Percentiles rank a stretch among this genome's conserved stretches.
Conservation (phyloP, 257 asterid genomes). For the Echium plantagineum region DNA sequence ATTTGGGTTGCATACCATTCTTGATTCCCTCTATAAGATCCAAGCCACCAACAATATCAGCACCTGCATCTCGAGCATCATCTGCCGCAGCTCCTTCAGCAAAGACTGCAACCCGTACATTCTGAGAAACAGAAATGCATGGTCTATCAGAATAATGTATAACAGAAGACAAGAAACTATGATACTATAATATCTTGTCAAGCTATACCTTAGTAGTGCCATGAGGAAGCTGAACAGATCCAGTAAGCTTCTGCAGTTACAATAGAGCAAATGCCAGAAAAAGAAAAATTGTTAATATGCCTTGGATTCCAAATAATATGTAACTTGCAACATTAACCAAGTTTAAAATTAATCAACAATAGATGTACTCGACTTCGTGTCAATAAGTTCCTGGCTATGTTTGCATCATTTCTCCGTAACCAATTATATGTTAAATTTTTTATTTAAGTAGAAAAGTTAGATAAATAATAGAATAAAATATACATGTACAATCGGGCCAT, state of each 20-base stretch:
- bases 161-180: background rate
- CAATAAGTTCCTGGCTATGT: background rate
- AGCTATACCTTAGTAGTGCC: slow-evolving; percentile 78
- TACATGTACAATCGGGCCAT: no score
- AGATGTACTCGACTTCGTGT: background rate
- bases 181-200: background rate
- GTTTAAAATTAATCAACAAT: background rate
- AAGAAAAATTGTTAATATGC: background rate
- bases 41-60: slow-evolving; percentile 87
- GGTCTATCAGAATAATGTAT: slow-evolving; percentile 8
- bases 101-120: slow-evolving; percentile 73
- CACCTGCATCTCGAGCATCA: slow-evolving; percentile 94
- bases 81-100: slow-evolving; percentile 98
- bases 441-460: no score
- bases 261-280: slow-evolving; percentile 11
- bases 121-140: slow-evolving; percentile 34
- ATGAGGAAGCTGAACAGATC: slow-evolving; percentile 80
- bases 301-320: background rate
- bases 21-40: slow-evolving; percentile 69
- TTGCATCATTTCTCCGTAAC: no score
- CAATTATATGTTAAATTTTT: no score
- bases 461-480: no score
- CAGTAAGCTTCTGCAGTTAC: slow-evolving; percentile 66
- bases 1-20: slow-evolving; percentile 34
- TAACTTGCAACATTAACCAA: background rate